Conservation (phyloP, 345 rosid species). For the Anastatica hierochuntica region DNA sequence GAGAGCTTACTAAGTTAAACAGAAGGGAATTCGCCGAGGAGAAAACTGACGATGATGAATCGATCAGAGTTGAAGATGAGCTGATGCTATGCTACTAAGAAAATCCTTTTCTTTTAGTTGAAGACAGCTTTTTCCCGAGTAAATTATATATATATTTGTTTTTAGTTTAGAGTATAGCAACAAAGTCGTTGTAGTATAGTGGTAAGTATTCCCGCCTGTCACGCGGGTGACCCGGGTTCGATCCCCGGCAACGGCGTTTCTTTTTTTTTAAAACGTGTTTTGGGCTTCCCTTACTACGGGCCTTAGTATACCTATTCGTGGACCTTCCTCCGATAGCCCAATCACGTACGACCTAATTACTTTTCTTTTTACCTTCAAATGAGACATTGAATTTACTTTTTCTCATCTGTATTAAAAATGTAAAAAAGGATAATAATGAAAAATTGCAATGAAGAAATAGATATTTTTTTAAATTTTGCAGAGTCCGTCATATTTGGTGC, state of each 20-base stretch:
- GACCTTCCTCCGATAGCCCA: no score
- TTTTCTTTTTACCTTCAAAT: no score
- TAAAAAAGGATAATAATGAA: no score
- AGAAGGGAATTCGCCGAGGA: neutral
- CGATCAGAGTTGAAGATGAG: constrained; percentile 11
- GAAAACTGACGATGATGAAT: neutral
- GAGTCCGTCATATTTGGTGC: neutral
- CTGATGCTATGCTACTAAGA: neutral
- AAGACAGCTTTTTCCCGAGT: constrained; percentile 17
- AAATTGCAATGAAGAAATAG: no score
- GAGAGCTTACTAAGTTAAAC: constrained; percentile 2
- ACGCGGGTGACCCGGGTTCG: constrained; percentile 99
- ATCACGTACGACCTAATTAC: no score
- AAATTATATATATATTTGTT: no score
- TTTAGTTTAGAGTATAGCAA: no score
- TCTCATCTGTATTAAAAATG: no score
- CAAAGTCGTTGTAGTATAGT: constrained; percentile 89
- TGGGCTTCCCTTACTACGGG: neutral
- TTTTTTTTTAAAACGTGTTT: no score
- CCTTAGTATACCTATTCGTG: neutral
- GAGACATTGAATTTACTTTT: no score
- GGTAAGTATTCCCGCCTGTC: constrained; percentile 97
- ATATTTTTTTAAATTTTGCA: neutral
- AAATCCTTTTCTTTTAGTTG: constrained; percentile 31
- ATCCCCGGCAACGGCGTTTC: constrained; percentile 81